These are phyloP conservation scores for Stemphylium vesicarium DNA, from an alignment of 2,329 filamentous ascomycete species.

Conservation along the genomic window DNA sequence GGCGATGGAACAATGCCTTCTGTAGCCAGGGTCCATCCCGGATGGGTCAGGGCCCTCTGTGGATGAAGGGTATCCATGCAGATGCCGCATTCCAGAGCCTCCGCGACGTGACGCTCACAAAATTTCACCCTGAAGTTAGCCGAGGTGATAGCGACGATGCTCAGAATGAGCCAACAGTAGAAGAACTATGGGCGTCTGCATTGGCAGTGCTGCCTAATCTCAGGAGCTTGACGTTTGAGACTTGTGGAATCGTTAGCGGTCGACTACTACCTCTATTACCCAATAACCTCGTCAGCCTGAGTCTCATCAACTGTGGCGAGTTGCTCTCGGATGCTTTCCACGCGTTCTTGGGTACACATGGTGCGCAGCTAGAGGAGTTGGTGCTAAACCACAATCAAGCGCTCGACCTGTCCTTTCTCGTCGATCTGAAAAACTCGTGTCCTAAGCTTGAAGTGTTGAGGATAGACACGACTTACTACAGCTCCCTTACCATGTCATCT, in stretches of 20 bases:
- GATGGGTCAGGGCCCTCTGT: constrained; percentile 22
- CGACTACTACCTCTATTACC: constrained; percentile 73
- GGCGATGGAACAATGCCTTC: constrained; percentile 64
- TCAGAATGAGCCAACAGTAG: constrained; percentile 39
- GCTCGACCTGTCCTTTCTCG: constrained; percentile 76
- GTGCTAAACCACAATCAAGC: constrained; percentile 79
- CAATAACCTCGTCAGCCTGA: constrained; percentile 68
- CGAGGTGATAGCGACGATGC: constrained; percentile 21
- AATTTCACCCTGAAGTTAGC: constrained; percentile 36
- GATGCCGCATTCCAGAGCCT: constrained; percentile 47
- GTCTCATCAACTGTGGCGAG: constrained; percentile 79
- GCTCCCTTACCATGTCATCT: constrained; percentile 68
- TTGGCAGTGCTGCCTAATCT: constrained; percentile 67
- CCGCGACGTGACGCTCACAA: constrained; percentile 44
- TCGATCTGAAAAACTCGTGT: constrained; percentile 69
- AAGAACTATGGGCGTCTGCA: constrained; percentile 56
- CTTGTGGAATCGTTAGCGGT: constrained; percentile 73
- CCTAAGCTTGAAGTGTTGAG: constrained; percentile 72
- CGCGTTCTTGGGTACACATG: constrained; percentile 70
- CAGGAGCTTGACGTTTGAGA: constrained; percentile 73
- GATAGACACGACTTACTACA: constrained; percentile 82
- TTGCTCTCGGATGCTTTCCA: constrained; percentile 71
- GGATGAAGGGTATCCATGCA: constrained; percentile 56
- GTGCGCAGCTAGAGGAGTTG: constrained; percentile 70
- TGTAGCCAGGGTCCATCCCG: constrained; percentile 31